Conservation (phyloP, 768 basidiomycete genomes). For the Suillus brevipes region DNA sequence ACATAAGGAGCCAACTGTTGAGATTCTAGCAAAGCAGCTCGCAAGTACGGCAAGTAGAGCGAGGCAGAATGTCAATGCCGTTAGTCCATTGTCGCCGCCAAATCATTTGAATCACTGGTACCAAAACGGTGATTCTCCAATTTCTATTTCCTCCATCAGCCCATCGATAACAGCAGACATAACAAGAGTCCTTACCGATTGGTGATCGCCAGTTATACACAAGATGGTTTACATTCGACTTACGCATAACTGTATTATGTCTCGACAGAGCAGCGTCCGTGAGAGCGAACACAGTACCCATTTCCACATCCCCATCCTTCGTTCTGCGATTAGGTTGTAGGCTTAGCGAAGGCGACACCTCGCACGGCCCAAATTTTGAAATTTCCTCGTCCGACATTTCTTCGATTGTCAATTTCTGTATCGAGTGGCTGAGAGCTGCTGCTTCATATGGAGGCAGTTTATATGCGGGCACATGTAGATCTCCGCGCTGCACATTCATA, state of each 20-base stretch:
- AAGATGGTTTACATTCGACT: constrained; percentile 45
- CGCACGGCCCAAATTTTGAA: background rate
- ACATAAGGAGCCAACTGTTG: background rate
- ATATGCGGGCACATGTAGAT: constrained; percentile 20
- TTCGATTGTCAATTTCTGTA: constrained; percentile 35
- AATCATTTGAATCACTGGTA: background rate
- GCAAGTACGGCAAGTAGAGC: background rate
- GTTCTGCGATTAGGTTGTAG: constrained; percentile 30
- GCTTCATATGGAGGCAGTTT: constrained; percentile 34
- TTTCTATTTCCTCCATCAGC: constrained; percentile 1
- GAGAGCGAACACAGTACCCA: constrained; percentile 24
- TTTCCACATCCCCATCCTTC: constrained; percentile 22
- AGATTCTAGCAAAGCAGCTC: background rate
- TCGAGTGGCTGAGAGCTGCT: constrained; percentile 20
- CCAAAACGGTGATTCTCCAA: background rate
- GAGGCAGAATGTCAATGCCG: background rate
- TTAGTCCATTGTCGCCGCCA: background rate
- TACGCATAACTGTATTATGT: constrained; percentile 36
- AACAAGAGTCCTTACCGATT: constrained; percentile 47
- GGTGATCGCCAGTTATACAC: constrained; percentile 70
- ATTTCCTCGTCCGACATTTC: constrained; percentile 21
- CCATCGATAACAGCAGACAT: background rate
- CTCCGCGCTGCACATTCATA: background rate
- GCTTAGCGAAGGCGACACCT: constrained; percentile 4
- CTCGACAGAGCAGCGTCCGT: constrained; percentile 47